Conservation (phyloP, 1,284 basidiomycete genomes). For the Naganishia liquefaciens region DNA sequence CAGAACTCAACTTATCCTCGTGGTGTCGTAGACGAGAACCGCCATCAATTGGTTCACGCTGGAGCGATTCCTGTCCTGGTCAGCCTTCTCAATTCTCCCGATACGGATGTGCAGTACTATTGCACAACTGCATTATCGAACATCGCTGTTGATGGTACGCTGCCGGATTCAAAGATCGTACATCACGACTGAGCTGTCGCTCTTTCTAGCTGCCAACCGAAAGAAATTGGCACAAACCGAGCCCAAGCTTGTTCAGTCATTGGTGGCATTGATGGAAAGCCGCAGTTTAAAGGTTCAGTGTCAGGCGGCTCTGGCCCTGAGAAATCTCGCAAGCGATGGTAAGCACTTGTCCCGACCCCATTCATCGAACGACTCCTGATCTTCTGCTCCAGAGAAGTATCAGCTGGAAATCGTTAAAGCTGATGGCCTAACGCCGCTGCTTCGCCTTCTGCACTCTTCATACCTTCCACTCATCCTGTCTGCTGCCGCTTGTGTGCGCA, state of each 20-base stretch:
- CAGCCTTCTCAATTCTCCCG: constrained; percentile 88
- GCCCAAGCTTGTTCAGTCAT: constrained; percentile 89
- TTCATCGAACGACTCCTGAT: too few species aligned
- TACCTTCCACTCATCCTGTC: constrained; percentile 99
- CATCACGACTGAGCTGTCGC: background rate
- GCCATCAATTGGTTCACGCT: constrained; percentile 97
- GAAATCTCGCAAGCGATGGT: constrained; percentile 98
- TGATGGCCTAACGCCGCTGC: constrained; percentile 86
- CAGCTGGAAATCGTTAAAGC: constrained; percentile 98
- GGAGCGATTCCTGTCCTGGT: constrained; percentile 98
- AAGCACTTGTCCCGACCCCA: constrained; percentile 41
- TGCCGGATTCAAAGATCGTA: background rate
- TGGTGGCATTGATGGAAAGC: constrained; percentile 96
- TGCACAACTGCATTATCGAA: constrained; percentile 98
- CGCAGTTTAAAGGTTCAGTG: constrained; percentile 98
- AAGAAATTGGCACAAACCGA: constrained; percentile 95
- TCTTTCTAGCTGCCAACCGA: constrained; percentile 70
- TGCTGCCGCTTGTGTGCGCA: constrained; percentile 96
- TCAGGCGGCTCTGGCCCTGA: constrained; percentile 92
- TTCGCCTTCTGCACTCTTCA: constrained; percentile 92
- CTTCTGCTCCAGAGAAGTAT: constrained; percentile 80
- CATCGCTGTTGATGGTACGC: constrained; percentile 89
- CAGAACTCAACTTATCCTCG: background rate
- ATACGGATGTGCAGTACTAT: constrained; percentile 99
- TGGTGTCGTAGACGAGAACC: constrained; percentile 81